Percentiles rank a stretch among this genome's conserved stretches.
phyloP scores from a whole-genome alignment of 331 rosid species.

The Cydonia oblonga region DNA sequence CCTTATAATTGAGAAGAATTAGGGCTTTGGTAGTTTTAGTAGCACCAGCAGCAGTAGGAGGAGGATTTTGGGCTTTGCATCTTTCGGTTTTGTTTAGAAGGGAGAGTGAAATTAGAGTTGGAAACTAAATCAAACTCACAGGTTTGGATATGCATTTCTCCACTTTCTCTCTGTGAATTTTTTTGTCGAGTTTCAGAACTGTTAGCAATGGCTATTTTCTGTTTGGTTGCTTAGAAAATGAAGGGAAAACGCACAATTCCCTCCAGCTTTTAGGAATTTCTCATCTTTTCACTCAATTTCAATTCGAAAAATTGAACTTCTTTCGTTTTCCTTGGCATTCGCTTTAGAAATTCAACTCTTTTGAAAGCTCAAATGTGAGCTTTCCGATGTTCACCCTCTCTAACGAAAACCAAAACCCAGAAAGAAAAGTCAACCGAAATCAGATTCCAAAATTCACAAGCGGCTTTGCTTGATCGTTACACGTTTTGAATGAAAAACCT shows the following conservation, averaged over 20 bases:
- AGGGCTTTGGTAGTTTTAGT: neutral
- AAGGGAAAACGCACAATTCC: neutral
- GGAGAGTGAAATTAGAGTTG: neutral
- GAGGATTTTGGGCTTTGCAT: neutral
- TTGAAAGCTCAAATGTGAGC: neutral
- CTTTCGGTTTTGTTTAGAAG: neutral
- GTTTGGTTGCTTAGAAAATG: constrained; percentile 8
- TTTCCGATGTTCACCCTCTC: too few relatives aligned
- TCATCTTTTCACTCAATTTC: neutral
- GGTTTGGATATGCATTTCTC: constrained; percentile 34
- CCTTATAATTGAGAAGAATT: neutral
- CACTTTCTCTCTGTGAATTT: neutral
- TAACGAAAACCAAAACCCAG: too few relatives aligned
- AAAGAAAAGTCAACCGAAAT: too few relatives aligned
- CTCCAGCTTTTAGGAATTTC: neutral
- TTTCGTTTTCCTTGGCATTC: neutral
- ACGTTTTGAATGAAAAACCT: too few relatives aligned
- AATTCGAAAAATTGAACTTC: neutral
- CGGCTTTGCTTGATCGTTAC: too few relatives aligned
- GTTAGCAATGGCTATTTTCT: neutral
- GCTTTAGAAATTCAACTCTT: neutral
- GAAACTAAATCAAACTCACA: neutral
- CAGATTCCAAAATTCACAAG: too few relatives aligned
- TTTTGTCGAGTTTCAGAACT: neutral
- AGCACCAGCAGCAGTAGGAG: neutral